Base-by-base conservation (phyloP, 164 flowering plant genomes). In the Aristolochia contorta region DNA sequence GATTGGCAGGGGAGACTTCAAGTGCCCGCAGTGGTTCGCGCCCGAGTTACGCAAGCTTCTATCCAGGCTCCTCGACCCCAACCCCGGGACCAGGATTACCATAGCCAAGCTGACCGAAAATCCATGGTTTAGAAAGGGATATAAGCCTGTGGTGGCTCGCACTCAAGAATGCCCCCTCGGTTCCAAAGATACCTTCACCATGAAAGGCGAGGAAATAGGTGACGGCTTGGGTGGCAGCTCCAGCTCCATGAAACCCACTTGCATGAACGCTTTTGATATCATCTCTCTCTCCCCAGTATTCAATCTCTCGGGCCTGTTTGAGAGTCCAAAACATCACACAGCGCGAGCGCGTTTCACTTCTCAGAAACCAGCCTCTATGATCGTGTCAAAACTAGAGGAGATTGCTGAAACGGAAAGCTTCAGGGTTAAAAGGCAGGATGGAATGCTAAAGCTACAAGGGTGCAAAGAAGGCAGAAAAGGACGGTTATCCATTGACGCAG, bases 231-330 rank as follows among this genome's bases (percentile, higher is more conserved):
- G 16, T 0, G 61, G 46, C 18, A 41, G 47, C 23, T 56, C 58
- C 16, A 23, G 22, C 25, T 33, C 68, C n/a, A 65, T 74, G 73
- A 74, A 63, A 47, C 73, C 69, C 4, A 71, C 70, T 22, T 56
- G 62, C 49, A 18, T 80, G 62, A 80, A 80, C 50, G 84, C 84
- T 1, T 80, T 80, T 51, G 82, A 80, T 25, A 71, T 80, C 52
- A 80, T 80, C 12, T 78, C 82, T 22, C 66, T 74, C 0, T 76
- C 84, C 7, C 64, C 47, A 1, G 80, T 80, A 13, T 78, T 80
- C 16, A 62, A 80, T 58, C 69, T 80, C 32, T 80, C 84, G 1
- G 71, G 79, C 46, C 47, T 80, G 25, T 80, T 78, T 37, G 76
- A 76, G 72, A 66, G 61, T 23, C 75, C 41, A 0, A 43, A 33